Evolutionary conservation across 164 flowering plant genomes (phyloP), one percentile per base, ranked within the genome.

Genomic region (Sedum album): DNA sequence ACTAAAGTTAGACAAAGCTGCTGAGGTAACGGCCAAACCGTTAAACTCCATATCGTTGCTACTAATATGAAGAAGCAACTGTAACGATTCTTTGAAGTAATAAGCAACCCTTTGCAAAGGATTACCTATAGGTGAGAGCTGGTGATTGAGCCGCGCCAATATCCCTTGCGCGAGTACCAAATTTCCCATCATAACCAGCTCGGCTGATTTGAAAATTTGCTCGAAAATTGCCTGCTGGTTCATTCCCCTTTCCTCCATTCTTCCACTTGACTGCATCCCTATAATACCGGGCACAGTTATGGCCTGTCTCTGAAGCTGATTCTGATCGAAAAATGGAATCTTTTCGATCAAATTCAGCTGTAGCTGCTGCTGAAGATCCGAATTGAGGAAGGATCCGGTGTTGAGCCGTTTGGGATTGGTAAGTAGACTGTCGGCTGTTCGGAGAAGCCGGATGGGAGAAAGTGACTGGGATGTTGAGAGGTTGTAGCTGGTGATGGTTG

Each of bases 71-170:
- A 82, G 73, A 17, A 77, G 74, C 38, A 68, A 68, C 67, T 76
- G 80, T 63, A 85, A 68, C 36, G 87, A 83, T 77, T 85, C 87
- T 72, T 81, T 84, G 77, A 81, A 69, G 67, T 82, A 84, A 68
- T 79, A 84, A 75, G 88, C 83, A 79, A 82, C 83, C 82, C 88
- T 80, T 6, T 71, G 73, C 42, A 80, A 75, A 60, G 90, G 88
- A 78, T 89, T 88, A 69, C 90, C 91, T 48, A 74, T 69, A 0
- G 85, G 90, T 69, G 93, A 85, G 83, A 88, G 91, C 87, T 91
- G 98, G 88, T 94, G 98, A 94, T 94, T 94, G 98, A 94, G 98
- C 99, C 97, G 97, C 97, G 99, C 99, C 99, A 95, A 95, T 95
- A 95, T 95, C 99, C 80, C 97, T 83, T 88, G 96, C 93, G 97